These are phyloP conservation scores for Volvox africanus DNA, from an alignment of 139 green algal genomes.

Conservation along the genomic window DNA sequence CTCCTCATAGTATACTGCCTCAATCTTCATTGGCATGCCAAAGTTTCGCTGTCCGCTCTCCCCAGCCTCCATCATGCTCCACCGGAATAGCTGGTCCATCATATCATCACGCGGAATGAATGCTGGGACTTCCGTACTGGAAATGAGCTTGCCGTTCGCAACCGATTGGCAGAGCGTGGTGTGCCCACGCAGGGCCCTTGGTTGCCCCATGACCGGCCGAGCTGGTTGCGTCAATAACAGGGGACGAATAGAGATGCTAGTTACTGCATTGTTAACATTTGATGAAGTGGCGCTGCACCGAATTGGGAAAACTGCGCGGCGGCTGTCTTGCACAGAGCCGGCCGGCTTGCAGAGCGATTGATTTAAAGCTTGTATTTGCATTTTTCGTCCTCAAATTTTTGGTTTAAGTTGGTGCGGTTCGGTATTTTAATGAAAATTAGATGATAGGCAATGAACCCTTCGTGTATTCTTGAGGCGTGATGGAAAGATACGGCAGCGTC, in stretches of 20 bases:
- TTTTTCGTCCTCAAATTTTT: neutral
- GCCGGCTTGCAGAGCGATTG: neutral
- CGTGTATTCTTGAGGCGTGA: no score
- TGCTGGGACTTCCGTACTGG: slow-evolving; percentile 81
- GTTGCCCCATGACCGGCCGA: neutral
- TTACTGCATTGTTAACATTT: neutral
- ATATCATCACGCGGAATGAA: slow-evolving; percentile 89
- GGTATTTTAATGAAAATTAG: no score
- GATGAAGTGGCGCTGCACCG: neutral
- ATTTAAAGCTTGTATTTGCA: slow-evolving; percentile 25
- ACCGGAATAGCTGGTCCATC: slow-evolving; percentile 86
- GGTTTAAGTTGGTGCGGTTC: neutral
- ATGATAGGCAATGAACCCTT: no score
- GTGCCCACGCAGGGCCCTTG: neutral
- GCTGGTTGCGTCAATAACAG: neutral
- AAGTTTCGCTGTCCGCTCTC: slow-evolving; percentile 80
- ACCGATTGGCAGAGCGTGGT: slow-evolving; percentile 3
- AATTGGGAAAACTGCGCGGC: slow-evolving; percentile 21
- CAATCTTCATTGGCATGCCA: slow-evolving; percentile 77
- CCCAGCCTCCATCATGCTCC: slow-evolving; percentile 77
- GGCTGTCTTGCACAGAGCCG: neutral
- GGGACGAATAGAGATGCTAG: neutral
- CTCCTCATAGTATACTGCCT: slow-evolving; percentile 54
- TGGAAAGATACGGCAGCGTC: no score
- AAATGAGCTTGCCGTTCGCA: slow-evolving; percentile 72